A percentile compares a stretch with the other conserved stretches of the same genome.
phyloP scores from a whole-genome alignment of 306 rosid genomes.

The Cucurbita ficifolia region DNA sequence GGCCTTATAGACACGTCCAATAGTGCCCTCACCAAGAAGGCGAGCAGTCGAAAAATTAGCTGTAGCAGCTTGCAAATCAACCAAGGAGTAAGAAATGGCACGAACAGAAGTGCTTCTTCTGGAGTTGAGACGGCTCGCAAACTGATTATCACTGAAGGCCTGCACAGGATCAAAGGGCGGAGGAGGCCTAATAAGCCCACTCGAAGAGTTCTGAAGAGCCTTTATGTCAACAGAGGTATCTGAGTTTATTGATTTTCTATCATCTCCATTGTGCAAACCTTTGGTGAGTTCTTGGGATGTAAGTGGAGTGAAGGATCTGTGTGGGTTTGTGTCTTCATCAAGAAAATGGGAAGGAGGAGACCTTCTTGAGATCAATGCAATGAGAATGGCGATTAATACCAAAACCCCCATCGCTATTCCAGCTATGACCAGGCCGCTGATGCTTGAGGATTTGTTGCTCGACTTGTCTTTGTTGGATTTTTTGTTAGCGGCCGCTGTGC shows the following conservation, averaged over 20 bases:
- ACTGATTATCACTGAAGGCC: conserved; percentile 40
- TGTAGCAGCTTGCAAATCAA: conserved; percentile 57
- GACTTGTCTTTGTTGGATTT: not conserved
- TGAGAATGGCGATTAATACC: conserved; percentile 12
- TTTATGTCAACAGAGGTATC: conserved; percentile 45
- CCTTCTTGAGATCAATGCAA: conserved; percentile 25
- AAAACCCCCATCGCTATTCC: conserved; percentile 35
- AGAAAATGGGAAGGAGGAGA: conserved; percentile 28
- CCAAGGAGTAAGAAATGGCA: conserved; percentile 23
- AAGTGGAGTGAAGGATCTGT: conserved; percentile 36
- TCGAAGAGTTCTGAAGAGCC: no score
- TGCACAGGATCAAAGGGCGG: conserved; percentile 36
- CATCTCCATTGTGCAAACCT: conserved; percentile 16
- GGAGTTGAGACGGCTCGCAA: conserved; percentile 34
- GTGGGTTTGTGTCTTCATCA: conserved; percentile 40
- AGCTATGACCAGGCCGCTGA: conserved; percentile 39
- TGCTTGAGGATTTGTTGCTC: not conserved
- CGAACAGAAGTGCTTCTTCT: conserved; percentile 51
- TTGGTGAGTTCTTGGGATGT: conserved; percentile 47
- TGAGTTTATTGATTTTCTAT: conserved; percentile 19
- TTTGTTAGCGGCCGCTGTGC: conserved; percentile 16
- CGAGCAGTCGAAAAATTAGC: conserved; percentile 49
- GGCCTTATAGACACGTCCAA: conserved; percentile 76
- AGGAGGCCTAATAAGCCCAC: conserved; percentile 23
- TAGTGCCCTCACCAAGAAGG: conserved; percentile 67